Evolutionary conservation across 495 filamentous ascomycete species (phyloP).

Genomic region (Mycothermus thermophilus): DNA sequence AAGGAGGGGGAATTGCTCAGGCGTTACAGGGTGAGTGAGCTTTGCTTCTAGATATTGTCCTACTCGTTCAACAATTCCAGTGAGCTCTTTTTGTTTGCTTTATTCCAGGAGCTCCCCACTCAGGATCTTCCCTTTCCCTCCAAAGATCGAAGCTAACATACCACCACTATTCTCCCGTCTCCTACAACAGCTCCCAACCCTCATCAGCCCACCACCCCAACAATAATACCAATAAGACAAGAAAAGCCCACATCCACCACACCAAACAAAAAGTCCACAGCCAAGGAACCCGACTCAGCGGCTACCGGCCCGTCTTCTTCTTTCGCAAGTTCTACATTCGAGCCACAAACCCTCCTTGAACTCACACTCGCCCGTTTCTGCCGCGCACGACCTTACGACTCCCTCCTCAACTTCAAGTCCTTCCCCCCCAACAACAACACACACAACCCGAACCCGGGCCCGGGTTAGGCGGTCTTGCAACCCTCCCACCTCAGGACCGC

Average conservation of each 20-base stretch:
- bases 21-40: slow-evolving; percentile 13
- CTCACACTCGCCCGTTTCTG: slow-evolving; percentile 22
- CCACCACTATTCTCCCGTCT: background rate
- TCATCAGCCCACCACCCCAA: slow-evolving; percentile 1
- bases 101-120: background rate
- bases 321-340: no score
- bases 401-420: no score
- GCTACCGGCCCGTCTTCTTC: background rate
- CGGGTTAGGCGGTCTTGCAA: slow-evolving; percentile 14
- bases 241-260: background rate
- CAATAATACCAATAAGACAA: background rate
- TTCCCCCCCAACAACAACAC: slow-evolving; percentile 14
- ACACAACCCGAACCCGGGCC: no score
- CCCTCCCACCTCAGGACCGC: slow-evolving; percentile 25
- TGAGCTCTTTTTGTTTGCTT: background rate
- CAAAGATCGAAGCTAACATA: background rate
- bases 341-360: slow-evolving; percentile 12
- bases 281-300: background rate
- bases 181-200: slow-evolving; percentile 1
- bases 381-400: slow-evolving; percentile 24
- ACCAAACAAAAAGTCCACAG: background rate
- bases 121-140: background rate
- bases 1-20: slow-evolving; percentile 19
- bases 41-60: no score
- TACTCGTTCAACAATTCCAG: background rate